Percentiles rank a stretch among this genome's conserved stretches.
Evolutionary conservation across 75 land plant species (phyloP).

Genomic region (Cupressus sempervirens): DNA sequence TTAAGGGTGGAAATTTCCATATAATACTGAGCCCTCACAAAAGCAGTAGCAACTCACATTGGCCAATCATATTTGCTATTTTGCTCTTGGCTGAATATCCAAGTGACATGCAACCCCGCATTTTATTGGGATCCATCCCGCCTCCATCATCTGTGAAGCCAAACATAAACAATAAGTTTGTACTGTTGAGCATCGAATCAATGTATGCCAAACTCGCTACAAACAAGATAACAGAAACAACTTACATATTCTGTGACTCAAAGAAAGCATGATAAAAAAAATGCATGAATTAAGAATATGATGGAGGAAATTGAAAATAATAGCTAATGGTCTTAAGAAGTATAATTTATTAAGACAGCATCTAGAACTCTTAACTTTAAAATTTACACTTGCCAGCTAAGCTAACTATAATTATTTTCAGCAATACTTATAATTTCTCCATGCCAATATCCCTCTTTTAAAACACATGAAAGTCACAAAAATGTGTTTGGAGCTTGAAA

Average conservation of each 20-base stretch:
- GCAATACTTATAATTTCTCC: not conserved
- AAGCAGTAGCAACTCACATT: slow-evolving; percentile 38
- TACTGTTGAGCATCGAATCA: not conserved
- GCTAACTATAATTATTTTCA: too few relatives aligned
- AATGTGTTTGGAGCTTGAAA: too few relatives aligned
- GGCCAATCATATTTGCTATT: slow-evolving; percentile 81
- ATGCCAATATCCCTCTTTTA: not conserved
- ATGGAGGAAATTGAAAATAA: not conserved
- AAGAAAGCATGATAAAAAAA: not conserved
- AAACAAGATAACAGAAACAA: not conserved
- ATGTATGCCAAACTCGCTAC: not conserved
- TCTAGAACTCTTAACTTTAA: not conserved
- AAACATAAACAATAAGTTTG: not conserved
- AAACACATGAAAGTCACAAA: not conserved
- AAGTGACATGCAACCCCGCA: slow-evolving; percentile 94
- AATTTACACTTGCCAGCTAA: too few relatives aligned
- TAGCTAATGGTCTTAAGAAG: not conserved
- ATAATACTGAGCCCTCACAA: not conserved
- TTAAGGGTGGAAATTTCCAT: not conserved
- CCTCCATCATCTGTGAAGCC: slow-evolving; percentile 85
- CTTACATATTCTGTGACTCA: not conserved
- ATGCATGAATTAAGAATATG: not conserved
- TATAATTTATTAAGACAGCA: not conserved
- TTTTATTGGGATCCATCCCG: slow-evolving; percentile 86
- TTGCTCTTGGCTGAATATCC: slow-evolving; percentile 94